Conservation (phyloP, 2,329 filamentous ascomycete genomes). For the Monilinia polystroma region DNA sequence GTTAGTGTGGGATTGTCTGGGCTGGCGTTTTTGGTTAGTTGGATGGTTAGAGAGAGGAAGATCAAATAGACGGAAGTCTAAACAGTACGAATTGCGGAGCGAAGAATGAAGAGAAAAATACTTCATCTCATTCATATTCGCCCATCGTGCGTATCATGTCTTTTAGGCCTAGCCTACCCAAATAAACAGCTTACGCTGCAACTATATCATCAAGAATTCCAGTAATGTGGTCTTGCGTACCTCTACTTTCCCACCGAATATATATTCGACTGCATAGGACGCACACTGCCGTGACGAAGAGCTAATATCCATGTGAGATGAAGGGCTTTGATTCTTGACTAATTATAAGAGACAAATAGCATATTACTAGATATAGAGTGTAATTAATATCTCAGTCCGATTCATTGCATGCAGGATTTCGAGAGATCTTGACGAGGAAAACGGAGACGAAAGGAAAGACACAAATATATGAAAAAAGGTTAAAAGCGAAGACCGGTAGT, state of each 20-base stretch:
- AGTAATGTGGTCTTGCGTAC: neutral
- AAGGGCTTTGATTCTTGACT: neutral
- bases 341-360: neutral
- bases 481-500: too few relatives aligned
- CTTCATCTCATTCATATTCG: neutral
- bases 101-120: neutral
- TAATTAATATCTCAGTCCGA: neutral
- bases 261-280: neutral
- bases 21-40: constrained; percentile 21
- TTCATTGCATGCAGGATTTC: neutral
- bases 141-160: neutral
- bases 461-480: neutral
- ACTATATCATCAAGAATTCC: neutral
- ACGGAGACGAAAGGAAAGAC: neutral
- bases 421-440: neutral
- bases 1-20: constrained; percentile 26
- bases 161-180: neutral
- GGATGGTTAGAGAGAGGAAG: constrained; percentile 15
- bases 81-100: neutral
- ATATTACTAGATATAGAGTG: neutral
- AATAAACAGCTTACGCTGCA: neutral
- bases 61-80: constrained; percentile 9
- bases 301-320: neutral
- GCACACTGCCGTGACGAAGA: neutral
- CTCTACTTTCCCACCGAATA: neutral